phyloP scores from a whole-genome alignment of 108 stramenopile genomes.

The Nannochloropsis gaditana region DNA sequence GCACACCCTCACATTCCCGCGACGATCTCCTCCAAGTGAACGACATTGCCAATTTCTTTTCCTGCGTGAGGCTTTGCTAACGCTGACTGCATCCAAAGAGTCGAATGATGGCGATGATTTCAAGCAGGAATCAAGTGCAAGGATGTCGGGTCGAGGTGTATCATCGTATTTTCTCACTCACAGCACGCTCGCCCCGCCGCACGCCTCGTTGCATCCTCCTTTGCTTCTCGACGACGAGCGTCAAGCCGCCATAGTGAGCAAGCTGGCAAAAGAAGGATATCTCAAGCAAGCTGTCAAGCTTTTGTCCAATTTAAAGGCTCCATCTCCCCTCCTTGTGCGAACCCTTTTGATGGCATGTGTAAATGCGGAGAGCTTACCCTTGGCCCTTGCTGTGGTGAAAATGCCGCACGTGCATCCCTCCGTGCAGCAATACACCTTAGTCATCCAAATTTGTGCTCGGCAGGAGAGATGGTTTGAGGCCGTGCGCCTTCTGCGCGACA shows the following conservation, averaged over 20 bases:
- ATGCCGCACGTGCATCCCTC: background rate
- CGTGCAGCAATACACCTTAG: constrained; percentile 20
- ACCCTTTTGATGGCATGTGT: background rate
- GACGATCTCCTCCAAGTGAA: too few relatives aligned
- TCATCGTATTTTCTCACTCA: background rate
- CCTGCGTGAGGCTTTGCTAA: too few relatives aligned
- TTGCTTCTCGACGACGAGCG: background rate
- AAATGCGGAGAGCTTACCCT: background rate
- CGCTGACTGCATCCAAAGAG: too few relatives aligned
- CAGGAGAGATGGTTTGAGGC: constrained; percentile 20
- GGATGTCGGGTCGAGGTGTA: background rate
- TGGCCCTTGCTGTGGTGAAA: background rate
- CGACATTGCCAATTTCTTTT: too few relatives aligned
- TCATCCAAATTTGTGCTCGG: background rate
- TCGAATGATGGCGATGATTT: too few relatives aligned
- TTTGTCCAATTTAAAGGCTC: background rate
- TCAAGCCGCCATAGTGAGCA: background rate
- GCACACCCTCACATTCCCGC: too few relatives aligned
- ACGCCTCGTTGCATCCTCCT: background rate
- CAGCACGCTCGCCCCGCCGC: background rate
- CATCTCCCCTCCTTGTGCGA: background rate
- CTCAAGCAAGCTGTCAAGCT: background rate
- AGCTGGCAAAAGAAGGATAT: background rate
- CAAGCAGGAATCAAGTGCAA: too few relatives aligned
- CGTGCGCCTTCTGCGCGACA: constrained; percentile 24